phyloP scores from a whole-genome alignment of 225 moss, liverwort and hornwort species.

The Pseudisothecium myosuroides region DNA sequence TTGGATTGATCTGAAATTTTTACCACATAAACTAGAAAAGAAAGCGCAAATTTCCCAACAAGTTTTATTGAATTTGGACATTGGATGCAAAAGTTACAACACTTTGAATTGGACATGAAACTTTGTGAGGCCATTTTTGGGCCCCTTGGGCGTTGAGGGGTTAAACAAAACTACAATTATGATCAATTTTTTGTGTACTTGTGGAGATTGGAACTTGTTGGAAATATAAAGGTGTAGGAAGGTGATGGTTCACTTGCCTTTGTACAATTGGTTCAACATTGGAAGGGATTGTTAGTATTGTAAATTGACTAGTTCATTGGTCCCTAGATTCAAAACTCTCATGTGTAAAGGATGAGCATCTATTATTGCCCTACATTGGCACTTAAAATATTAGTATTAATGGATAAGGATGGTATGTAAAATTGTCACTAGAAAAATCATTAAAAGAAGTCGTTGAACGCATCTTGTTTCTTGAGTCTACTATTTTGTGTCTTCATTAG shows the following conservation, averaged over 20 bases:
- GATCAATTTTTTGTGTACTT: not conserved
- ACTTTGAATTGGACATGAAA: no score
- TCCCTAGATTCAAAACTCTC: not conserved
- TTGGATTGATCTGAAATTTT: no score
- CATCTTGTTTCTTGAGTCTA: no score
- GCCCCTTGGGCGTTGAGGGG: no score
- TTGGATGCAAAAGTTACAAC: no score
- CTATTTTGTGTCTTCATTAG: not conserved
- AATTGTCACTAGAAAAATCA: not conserved
- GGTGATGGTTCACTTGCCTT: not conserved
- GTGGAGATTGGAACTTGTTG: not conserved
- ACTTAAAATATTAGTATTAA: not conserved
- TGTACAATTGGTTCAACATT: not conserved
- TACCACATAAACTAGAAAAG: no score
- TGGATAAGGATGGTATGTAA: not conserved
- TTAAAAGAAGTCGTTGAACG: accelerated
- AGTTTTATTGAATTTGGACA: no score
- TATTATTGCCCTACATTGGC: not conserved
- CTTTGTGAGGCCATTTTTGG: no score
- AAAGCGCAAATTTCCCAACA: no score
- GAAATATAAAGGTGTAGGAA: not conserved
- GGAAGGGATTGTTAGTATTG: not conserved
- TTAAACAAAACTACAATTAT: not conserved
- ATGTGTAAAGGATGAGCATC: not conserved
- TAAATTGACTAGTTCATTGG: not conserved